phyloP scores from a whole-genome alignment of 441 rosid species.

The Gossypium davidsonii region DNA sequence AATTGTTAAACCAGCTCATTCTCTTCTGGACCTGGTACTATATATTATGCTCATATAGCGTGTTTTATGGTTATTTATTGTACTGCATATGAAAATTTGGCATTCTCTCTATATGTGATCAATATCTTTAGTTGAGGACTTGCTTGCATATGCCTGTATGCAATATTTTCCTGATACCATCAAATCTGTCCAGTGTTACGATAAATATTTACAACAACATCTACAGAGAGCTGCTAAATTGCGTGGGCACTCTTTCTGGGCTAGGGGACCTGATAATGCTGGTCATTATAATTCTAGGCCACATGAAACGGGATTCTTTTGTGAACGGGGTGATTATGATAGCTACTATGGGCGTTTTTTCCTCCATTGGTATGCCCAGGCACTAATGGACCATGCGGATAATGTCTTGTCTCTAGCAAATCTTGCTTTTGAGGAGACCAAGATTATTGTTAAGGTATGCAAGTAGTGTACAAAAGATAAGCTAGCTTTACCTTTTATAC shows the following conservation, averaged over 20 bases:
- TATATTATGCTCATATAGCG: neutral
- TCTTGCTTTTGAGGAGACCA: constrained; percentile 66
- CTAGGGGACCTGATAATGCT: constrained; percentile 64
- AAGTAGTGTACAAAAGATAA: neutral
- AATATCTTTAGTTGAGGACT: neutral
- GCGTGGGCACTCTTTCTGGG: constrained; percentile 62
- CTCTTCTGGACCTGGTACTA: neutral
- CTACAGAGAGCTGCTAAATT: constrained; percentile 55
- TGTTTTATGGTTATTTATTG: neutral
- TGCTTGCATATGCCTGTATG: neutral
- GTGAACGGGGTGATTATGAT: constrained; percentile 70
- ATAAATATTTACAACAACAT: constrained; percentile 54
- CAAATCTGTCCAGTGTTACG: constrained; percentile 51
- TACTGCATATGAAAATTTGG: neutral
- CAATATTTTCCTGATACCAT: neutral
- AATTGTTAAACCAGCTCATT: neutral
- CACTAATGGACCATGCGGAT: constrained; percentile 51
- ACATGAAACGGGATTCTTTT: constrained; percentile 65
- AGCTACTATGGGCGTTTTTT: constrained; percentile 77
- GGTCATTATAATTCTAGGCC: constrained; percentile 67
- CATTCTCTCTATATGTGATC: neutral
- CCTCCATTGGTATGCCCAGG: constrained; percentile 63
- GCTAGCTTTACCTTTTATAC: constrained; percentile 1
- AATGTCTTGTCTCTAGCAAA: constrained; percentile 57
- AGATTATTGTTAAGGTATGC: constrained; percentile 54